Percentiles rank a stretch among this genome's conserved stretches.
These are phyloP conservation scores for Agarophyton chilense DNA, from an alignment of 23 red algal genomes.

Conservation along the genomic window DNA sequence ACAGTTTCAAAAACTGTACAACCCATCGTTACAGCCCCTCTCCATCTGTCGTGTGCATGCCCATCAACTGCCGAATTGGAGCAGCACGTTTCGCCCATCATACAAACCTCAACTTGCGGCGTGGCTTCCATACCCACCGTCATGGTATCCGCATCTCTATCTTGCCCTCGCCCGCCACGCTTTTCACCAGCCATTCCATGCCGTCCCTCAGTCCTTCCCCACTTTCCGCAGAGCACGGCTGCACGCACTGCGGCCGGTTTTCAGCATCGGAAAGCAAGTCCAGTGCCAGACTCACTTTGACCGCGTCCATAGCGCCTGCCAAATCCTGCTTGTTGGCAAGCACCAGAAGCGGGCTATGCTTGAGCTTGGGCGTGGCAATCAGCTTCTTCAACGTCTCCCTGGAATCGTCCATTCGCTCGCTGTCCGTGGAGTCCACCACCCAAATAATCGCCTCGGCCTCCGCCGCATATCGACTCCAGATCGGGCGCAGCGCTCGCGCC, in stretches of 20 bases:
- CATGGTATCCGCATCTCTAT: conserved; percentile 64
- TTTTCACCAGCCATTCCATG: conserved; percentile 61
- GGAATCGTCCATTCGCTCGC: conserved; percentile 1
- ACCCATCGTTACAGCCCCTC: no score
- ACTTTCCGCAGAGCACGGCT: conserved; percentile 66
- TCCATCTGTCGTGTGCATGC: no score
- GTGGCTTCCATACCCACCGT: no score
- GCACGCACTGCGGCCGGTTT: conserved; percentile 67
- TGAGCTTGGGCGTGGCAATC: not conserved
- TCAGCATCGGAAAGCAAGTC: conserved; percentile 74
- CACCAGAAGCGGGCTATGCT: conserved; percentile 43
- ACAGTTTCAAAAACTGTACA: no score
- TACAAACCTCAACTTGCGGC: no score
- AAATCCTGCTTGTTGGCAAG: conserved; percentile 68
- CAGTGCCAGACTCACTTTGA: conserved; percentile 57
- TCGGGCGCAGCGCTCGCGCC: conserved; percentile 56
- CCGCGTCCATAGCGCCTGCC: conserved; percentile 58
- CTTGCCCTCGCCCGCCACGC: conserved; percentile 42
- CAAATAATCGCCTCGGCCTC: conserved; percentile 88
- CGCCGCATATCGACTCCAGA: conserved; percentile 83
- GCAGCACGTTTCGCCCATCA: no score
- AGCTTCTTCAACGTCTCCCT: conserved; percentile 44
- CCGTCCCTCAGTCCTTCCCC: conserved; percentile 68
- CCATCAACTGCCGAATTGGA: no score
- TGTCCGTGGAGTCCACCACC: conserved; percentile 79